phyloP scores from a whole-genome alignment of 2,329 filamentous ascomycete species.

The Ramichloridium luteum region DNA sequence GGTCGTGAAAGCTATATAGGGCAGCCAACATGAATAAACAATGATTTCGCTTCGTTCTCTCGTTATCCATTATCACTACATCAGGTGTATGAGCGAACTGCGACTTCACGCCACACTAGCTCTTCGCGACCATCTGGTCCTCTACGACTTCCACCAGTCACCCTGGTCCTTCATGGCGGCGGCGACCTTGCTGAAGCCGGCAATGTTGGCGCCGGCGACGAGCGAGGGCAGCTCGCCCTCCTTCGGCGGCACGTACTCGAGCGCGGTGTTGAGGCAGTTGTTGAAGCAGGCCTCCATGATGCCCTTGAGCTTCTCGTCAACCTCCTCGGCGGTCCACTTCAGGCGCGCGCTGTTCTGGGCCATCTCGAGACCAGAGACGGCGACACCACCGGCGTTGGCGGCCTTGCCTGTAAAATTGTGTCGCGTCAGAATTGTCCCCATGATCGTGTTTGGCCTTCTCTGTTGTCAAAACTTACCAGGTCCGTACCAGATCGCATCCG shows the following conservation, averaged over 20 bases:
- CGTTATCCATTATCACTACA: too few relatives aligned
- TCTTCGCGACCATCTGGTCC: constrained; percentile 1
- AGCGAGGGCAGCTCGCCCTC: constrained; percentile 81
- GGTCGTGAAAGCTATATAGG: too few relatives aligned
- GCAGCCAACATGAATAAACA: too few relatives aligned
- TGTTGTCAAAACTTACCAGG: constrained; percentile 51
- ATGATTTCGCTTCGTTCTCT: too few relatives aligned
- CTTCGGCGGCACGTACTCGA: constrained; percentile 67
- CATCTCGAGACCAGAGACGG: constrained; percentile 97
- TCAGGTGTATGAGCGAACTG: too few relatives aligned
- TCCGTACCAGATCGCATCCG: constrained; percentile 79
- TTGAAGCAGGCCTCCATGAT: constrained; percentile 95
- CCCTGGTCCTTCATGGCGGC: constrained; percentile 92
- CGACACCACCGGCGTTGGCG: constrained; percentile 93
- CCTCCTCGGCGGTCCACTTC: constrained; percentile 77
- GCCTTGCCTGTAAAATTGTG: constrained; percentile 60
- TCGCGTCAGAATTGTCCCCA: too few relatives aligned
- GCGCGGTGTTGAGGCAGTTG: constrained; percentile 76
- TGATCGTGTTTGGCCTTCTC: too few relatives aligned
- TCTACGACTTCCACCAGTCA: constrained; percentile 58
- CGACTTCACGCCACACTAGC: too few relatives aligned
- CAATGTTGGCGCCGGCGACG: constrained; percentile 92
- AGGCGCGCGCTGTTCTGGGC: constrained; percentile 89
- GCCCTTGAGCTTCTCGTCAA: constrained; percentile 76
- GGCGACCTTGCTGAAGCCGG: constrained; percentile 92